A percentile compares a stretch with the other conserved stretches of the same genome.
Evolutionary conservation across 129 eudicot species (phyloP).

Genomic region (Cynara cardunculus): DNA sequence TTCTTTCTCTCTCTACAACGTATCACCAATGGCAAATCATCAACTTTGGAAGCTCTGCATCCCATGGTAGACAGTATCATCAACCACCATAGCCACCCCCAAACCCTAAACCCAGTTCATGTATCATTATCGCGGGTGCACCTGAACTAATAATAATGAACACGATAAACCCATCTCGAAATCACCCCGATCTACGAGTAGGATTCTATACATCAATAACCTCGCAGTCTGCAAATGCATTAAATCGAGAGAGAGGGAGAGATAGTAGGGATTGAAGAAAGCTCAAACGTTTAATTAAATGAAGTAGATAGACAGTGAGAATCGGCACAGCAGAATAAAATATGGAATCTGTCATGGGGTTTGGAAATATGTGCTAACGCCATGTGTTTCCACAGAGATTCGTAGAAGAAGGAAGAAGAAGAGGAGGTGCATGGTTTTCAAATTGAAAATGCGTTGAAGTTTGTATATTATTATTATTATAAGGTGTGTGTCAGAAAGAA

Average conservation of each 20-base stretch:
- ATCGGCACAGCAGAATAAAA: slow-evolving; percentile 13
- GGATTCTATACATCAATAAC: not conserved
- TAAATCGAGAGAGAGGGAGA: not conserved
- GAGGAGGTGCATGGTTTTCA: slow-evolving; percentile 6
- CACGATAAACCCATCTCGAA: not conserved
- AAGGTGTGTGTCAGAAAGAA: slow-evolving; percentile 3
- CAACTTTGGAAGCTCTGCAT: slow-evolving; percentile 71
- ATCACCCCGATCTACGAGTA: slow-evolving; percentile 24
- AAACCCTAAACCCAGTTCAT: slow-evolving; percentile 27
- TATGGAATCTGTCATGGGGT: not conserved
- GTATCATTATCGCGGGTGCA: slow-evolving; percentile 17
- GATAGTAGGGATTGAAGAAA: slow-evolving; percentile 18
- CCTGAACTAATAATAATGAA: not conserved
- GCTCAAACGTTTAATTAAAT: not conserved
- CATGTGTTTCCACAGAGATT: slow-evolving; percentile 31
- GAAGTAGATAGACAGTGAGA: slow-evolving; percentile 9
- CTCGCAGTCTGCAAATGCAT: slow-evolving; percentile 21
- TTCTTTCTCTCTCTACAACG: slow-evolving; percentile 73
- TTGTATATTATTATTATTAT: not conserved
- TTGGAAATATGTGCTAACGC: slow-evolving; percentile 21
- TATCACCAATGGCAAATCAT: slow-evolving; percentile 67
- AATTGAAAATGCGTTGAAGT: slow-evolving; percentile 8
- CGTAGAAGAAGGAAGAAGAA: not conserved
- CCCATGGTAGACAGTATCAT: slow-evolving; percentile 45
- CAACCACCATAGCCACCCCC: slow-evolving; percentile 8